These are phyloP conservation scores for Parasitella parasitica DNA, from an alignment of 371 early-diverging fungal genomes.

Conservation along the genomic window DNA sequence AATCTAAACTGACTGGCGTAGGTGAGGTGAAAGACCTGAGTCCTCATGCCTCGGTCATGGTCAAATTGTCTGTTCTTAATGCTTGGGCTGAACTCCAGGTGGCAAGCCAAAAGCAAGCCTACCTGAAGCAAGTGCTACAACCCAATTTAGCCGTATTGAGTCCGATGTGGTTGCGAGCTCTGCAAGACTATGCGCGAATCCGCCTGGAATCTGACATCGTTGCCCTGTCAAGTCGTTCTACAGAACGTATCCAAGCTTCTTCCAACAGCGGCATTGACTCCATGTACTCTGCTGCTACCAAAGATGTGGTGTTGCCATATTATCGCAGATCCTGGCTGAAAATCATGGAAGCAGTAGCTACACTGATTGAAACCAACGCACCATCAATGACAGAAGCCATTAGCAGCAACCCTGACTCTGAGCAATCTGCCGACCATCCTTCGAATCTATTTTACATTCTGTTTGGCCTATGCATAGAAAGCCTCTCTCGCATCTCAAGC, in stretches of 20 bases:
- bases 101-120: constrained; percentile 58
- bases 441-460: constrained; percentile 57
- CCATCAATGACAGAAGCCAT: constrained; percentile 49
- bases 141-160: constrained; percentile 62
- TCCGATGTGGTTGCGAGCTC: constrained; percentile 57
- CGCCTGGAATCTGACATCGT: constrained; percentile 57
- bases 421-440: constrained; percentile 26
- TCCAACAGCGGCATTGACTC: constrained; percentile 47
- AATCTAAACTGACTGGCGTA: constrained; percentile 52
- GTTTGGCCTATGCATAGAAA: constrained; percentile 68
- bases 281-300: constrained; percentile 51
- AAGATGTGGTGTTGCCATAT: constrained; percentile 61
- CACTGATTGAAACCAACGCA: constrained; percentile 41
- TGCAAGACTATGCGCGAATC: constrained; percentile 62
- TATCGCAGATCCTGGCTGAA: constrained; percentile 57
- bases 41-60: constrained; percentile 77
- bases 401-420: constrained; percentile 34
- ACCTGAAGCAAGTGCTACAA: constrained; percentile 61
- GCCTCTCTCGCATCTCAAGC: constrained; percentile 50
- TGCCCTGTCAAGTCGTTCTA: constrained; percentile 41
- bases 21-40: constrained; percentile 62
- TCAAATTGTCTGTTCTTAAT: constrained; percentile 73
- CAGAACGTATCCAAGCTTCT: constrained; percentile 44
- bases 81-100: constrained; percentile 85
- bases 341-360: constrained; percentile 58